Base-by-base conservation (phyloP, 306 rosid species). In the barrel medic (Medicago truncatula) region DNA sequence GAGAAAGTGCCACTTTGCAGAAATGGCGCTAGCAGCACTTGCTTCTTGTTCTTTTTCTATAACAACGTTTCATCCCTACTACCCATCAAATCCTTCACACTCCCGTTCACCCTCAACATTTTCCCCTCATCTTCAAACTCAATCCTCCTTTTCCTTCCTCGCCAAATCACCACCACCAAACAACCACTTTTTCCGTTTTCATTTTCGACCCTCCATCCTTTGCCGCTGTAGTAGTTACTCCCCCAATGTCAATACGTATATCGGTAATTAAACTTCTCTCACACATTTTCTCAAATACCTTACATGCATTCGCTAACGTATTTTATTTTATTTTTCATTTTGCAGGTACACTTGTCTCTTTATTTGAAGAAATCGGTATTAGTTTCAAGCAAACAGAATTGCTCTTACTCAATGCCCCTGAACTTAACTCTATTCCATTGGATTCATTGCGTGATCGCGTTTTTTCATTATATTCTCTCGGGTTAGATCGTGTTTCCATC, bases 341-440 rank as follows among this genome's bases (percentile, higher is more conserved):
- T 83, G 71, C 87, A 88, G 97, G 83, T 25, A 53, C 17, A 49
- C 74, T 86, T 5, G 15, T 85, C 56, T 71, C 93, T 40, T 76
- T 90, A 21, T 82, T 90, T 70, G 69, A 70, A 82, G 89, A 84
- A 12, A 54, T 90, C 3, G 97, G 91, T 12, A 63, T 92, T 11
- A 38, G 64, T 23, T 81, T 78, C 49, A 80, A 71, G 41, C 89
- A 88, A 78, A 58, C 74, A 0, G 72, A 78, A 64, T 5, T 46
- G 5, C 75, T 92, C 49, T 66, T 90, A 52, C 69, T 15, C 47
- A 86, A 87, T 77, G 71, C 82, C 44, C 84, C 87, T 13, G 77
- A 76, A 34, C 65, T 92, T 18, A 25, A 75, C 31, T 72, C 70
- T 44, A 13, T 73, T 0, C 53, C 86, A 15, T 14, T 85, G 25